Base-by-base conservation (phyloP, 2,329 filamentous ascomycete species). In the Neocucurbitaria cava region DNA sequence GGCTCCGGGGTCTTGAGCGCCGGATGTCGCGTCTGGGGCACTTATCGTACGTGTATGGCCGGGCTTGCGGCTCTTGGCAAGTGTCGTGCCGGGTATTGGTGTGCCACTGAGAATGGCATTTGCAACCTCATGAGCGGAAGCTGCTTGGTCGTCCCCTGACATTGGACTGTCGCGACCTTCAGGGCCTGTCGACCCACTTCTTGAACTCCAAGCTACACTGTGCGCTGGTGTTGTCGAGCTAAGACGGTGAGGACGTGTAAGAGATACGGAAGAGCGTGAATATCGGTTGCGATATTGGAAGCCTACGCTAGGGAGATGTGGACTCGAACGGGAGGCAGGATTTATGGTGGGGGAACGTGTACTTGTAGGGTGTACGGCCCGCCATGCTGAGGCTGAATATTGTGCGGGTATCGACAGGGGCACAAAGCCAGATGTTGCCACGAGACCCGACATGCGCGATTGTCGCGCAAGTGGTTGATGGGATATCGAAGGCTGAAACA, bases 311-410 rank as follows among this genome's bases (percentile, higher is more conserved):
- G 58, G 61, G 8, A 66, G 49, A 28, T 70, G 55, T 1, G 65
- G 50, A 18, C 66, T 45, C 5, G 70, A 70, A 15, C 60, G 65
- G 7, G 65, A 66, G 15, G 52, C 47, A 20, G 54, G 51, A 8
- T 58, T 43, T 31, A 66, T 51, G 3, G 62, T 58, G 1, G 62
- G 54, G 13, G 64, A 58, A 5, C 58, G 49, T 3, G 60, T 45
- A 3, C 58, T 49, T 3, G 60, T 45, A 3, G 74, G 73, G 40
- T 74, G 69, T 2, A 74, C 52, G 5, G 72, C 73, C 5, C 66
- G 65, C 66, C 67, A 73, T 28, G 68, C 61, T 2, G 72, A 75
- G 20, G 68, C 64, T n/a, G 71, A 64, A 46, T 66, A 70, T 35
- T 68, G 64, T 1, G 65, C 62, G 13, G 67, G 66, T 39, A 68